These are phyloP conservation scores for Sarcocystis neurona DNA, from an alignment of 169 alveolate genomes.

Conservation along the genomic window DNA sequence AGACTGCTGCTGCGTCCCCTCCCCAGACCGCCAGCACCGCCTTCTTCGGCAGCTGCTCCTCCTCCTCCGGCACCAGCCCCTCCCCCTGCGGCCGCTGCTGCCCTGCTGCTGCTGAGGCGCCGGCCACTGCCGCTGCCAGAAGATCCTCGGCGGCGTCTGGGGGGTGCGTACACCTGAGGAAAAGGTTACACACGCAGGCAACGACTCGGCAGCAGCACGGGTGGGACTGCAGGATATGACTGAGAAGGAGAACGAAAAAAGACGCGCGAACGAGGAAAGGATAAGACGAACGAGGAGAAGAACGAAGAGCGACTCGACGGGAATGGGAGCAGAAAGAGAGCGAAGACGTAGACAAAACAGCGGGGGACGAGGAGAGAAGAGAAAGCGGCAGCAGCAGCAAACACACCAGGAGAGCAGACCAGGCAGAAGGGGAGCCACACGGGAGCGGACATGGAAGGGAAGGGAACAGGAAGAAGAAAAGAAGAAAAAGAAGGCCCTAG, in stretches of 20 bases:
- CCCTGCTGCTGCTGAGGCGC: conserved; percentile 7
- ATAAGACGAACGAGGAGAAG: background rate
- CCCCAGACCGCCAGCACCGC: too few species aligned
- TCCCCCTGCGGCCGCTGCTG: background rate
- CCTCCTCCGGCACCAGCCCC: too few species aligned
- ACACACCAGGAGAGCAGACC: too few species aligned
- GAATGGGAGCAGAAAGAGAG: too few species aligned
- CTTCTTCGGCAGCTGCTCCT: too few species aligned
- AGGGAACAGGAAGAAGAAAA: too few species aligned
- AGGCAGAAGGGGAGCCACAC: too few species aligned
- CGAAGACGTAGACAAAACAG: too few species aligned
- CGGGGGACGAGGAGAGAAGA: too few species aligned
- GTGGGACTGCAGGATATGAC: background rate
- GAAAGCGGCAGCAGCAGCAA: too few species aligned
- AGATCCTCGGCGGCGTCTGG: background rate
- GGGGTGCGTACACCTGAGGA: conserved; percentile 28
- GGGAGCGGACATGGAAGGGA: too few species aligned
- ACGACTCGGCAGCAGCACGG: background rate
- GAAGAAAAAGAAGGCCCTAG: background rate
- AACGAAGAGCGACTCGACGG: too few species aligned
- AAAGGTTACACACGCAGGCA: background rate
- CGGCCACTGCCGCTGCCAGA: background rate
- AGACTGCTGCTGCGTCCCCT: conserved; percentile 51
- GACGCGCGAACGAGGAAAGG: background rate
- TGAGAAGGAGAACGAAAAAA: background rate